Conservation (phyloP, 306 rosid species). For the Canavalia gladiata region DNA sequence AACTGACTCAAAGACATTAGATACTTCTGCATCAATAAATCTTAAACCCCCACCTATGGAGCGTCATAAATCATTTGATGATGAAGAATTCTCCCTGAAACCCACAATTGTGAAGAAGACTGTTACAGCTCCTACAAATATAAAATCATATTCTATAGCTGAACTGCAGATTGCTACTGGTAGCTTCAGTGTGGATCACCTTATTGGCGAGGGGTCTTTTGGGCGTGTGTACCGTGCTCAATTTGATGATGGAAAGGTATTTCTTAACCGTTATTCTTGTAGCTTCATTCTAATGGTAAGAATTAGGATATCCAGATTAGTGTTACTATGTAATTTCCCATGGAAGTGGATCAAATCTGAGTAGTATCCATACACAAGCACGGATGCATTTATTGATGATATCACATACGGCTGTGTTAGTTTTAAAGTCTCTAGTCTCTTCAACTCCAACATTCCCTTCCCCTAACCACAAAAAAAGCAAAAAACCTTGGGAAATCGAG, state of each 20-base stretch:
- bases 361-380: background rate
- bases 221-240: conserved; percentile 95
- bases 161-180: conserved; percentile 96
- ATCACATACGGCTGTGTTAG: conserved; percentile 14
- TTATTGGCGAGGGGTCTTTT: conserved; percentile 91
- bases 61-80: conserved; percentile 87
- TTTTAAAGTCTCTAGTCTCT: conserved; percentile 18
- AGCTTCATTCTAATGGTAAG: conserved; percentile 33
- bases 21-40: conserved; percentile 67
- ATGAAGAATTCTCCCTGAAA: conserved; percentile 70
- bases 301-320: conserved; percentile 26
- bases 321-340: conserved; percentile 22
- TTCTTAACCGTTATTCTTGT: conserved; percentile 37
- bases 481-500: conserved; percentile 13
- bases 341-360: conserved; percentile 27
- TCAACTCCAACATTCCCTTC: background rate
- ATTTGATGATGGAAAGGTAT: conserved; percentile 88
- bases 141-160: conserved; percentile 80
- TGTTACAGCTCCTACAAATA: conserved; percentile 66
- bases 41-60: conserved; percentile 96
- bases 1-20: conserved; percentile 66
- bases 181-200: conserved; percentile 89
- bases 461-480: background rate
- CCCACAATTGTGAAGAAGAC: conserved; percentile 69
- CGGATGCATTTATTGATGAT: background rate